Conservation (phyloP, 768 basidiomycete species). For the Hortiboletus campestris region DNA sequence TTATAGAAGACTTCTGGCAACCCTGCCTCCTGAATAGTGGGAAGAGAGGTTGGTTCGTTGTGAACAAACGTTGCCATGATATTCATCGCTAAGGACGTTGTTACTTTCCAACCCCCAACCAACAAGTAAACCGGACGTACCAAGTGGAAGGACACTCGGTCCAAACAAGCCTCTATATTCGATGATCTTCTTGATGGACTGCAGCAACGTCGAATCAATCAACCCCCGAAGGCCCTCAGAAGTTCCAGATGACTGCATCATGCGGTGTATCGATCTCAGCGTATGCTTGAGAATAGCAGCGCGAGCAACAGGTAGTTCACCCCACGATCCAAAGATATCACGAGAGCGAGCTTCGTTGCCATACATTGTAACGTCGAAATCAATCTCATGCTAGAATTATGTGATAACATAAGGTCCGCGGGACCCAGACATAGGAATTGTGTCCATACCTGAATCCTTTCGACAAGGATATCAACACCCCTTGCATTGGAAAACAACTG, state of each 20-base stretch:
- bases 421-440: not conserved
- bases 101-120: slow-evolving; percentile 4
- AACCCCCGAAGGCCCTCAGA: slow-evolving; percentile 93
- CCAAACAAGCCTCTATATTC: slow-evolving; percentile 83
- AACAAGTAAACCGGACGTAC: slow-evolving; percentile 41
- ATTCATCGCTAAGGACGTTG: slow-evolving; percentile 61
- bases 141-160: slow-evolving; percentile 78
- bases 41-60: slow-evolving; percentile 94
- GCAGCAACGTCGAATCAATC: slow-evolving; percentile 84
- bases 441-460: slow-evolving; percentile 74
- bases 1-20: slow-evolving; percentile 89
- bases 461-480: slow-evolving; percentile 83
- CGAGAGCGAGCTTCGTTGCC: slow-evolving; percentile 41
- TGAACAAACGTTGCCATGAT: slow-evolving; percentile 97
- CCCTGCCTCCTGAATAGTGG: slow-evolving; percentile 88
- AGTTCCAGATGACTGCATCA: slow-evolving; percentile 95
- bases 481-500: slow-evolving; percentile 79
- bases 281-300: slow-evolving; percentile 87
- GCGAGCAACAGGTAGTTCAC: slow-evolving; percentile 65
- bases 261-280: slow-evolving; percentile 88
- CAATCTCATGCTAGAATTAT: slow-evolving; percentile 58
- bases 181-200: slow-evolving; percentile 86
- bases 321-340: slow-evolving; percentile 53
- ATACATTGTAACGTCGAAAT: slow-evolving; percentile 59
- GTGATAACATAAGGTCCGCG: slow-evolving; percentile 8